Conservation (phyloP, 2,329 filamentous ascomycete genomes). For the Talaromyces sp. region DNA sequence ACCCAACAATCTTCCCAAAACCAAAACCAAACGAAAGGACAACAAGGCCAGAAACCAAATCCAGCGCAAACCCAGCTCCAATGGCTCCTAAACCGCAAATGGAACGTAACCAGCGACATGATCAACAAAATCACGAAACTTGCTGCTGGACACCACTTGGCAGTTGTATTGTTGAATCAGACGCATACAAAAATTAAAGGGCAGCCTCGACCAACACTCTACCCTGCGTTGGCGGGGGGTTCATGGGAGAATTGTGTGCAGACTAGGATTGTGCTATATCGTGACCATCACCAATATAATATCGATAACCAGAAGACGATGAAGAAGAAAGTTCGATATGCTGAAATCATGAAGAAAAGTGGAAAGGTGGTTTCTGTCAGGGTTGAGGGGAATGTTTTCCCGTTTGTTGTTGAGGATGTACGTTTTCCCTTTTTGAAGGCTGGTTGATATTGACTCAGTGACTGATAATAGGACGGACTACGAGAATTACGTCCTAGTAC, state of each 20-base stretch:
- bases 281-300: slow-evolving; percentile 56
- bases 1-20: slow-evolving; percentile 18
- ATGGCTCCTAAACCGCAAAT: slow-evolving; percentile 36
- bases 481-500: neutral
- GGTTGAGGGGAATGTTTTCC: slow-evolving; percentile 29
- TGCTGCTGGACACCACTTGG: slow-evolving; percentile 57
- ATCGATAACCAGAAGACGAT: slow-evolving; percentile 25
- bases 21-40: neutral
- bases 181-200: slow-evolving; percentile 75
- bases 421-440: slow-evolving; percentile 7
- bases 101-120: slow-evolving; percentile 63
- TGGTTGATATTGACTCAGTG: neutral
- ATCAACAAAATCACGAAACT: slow-evolving; percentile 60
- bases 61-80: slow-evolving; percentile 36
- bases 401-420: slow-evolving; percentile 39
- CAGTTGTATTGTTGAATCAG: slow-evolving; percentile 71
- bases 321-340: slow-evolving; percentile 48
- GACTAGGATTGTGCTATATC: slow-evolving; percentile 70
- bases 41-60: neutral
- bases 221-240: slow-evolving; percentile 67
- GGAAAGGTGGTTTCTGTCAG: slow-evolving; percentile 42
- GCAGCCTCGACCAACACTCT: slow-evolving; percentile 60
- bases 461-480: slow-evolving; percentile 6
- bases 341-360: slow-evolving; percentile 61
- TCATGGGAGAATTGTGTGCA: slow-evolving; percentile 77